Conservation (phyloP, 75 land plant species). For the Cryptomeria japonica region DNA sequence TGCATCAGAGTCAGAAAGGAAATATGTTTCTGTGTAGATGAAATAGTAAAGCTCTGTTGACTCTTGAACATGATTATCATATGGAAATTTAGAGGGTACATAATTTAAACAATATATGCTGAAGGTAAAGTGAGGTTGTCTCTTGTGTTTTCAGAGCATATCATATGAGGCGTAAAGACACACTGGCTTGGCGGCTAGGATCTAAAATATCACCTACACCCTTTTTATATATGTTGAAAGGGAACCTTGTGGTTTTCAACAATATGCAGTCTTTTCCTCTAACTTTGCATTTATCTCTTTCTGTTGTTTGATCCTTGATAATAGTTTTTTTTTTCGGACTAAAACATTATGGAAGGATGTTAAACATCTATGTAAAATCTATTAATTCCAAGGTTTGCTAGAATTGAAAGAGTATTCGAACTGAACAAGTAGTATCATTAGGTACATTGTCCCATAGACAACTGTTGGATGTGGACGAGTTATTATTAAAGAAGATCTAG, state of each 20-base stretch:
- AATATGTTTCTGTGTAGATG: neutral
- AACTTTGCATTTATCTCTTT: neutral
- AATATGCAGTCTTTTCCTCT: neutral
- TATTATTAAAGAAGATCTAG: neutral
- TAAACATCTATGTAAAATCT: neutral
- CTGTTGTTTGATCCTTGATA: neutral
- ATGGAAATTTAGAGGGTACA: neutral
- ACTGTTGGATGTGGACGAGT: neutral
- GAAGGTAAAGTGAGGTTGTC: neutral
- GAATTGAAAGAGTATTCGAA: neutral
- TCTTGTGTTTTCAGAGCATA: too few species aligned
- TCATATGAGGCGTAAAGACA: too few species aligned
- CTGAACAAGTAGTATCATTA: neutral
- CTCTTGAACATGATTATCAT: neutral
- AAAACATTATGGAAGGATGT: neutral
- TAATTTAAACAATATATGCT: neutral
- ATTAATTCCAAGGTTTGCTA: neutral
- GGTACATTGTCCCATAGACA: neutral
- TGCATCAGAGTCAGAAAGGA: neutral
- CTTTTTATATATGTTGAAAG: neutral
- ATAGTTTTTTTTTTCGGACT: neutral
- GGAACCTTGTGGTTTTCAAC: neutral
- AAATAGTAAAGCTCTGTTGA: neutral
- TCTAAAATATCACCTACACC: neutral
- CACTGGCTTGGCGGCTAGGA: too few species aligned